phyloP scores from a whole-genome alignment of 805 yeast species.

The Torulaspora microellipsoides region DNA sequence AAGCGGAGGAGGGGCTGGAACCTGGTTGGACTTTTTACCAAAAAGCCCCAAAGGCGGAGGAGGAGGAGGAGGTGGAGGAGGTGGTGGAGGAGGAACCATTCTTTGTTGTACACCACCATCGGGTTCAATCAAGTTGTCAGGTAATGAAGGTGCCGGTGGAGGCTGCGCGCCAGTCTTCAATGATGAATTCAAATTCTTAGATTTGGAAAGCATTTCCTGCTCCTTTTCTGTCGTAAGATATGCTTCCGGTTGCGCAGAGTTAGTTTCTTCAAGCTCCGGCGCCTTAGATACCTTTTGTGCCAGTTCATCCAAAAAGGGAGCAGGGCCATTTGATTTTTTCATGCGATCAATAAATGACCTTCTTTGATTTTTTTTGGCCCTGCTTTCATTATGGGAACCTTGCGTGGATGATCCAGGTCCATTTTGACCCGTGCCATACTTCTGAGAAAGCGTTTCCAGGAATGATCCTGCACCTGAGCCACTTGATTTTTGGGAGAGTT shows the following conservation, averaged over 20 bases:
- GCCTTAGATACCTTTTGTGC: slow-evolving; percentile 16
- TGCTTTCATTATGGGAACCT: background rate
- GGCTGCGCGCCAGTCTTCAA: slow-evolving; percentile 1
- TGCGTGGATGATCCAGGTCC: slow-evolving; percentile 3
- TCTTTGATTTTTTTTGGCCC: slow-evolving; percentile 16
- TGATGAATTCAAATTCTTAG: too few species aligned
- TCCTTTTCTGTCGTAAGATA: too few species aligned
- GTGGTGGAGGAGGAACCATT: slow-evolving; percentile 24
- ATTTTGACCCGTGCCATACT: slow-evolving; percentile 30
- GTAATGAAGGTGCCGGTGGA: slow-evolving; percentile 29
- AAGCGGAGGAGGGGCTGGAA: slow-evolving; percentile 33
- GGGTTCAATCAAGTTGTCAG: slow-evolving; percentile 2
- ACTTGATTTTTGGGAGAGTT: slow-evolving; percentile 6
- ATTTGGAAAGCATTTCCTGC: too few species aligned
- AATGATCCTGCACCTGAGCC: slow-evolving; percentile 26
- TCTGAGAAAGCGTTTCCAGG: slow-evolving; percentile 31
- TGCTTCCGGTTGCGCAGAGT: too few species aligned
- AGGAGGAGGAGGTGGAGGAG: slow-evolving; percentile 25
- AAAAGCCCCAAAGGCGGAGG: slow-evolving; percentile 17
- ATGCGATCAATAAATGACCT: slow-evolving; percentile 31
- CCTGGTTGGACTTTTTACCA: slow-evolving; percentile 2
- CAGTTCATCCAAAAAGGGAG: slow-evolving; percentile 27
- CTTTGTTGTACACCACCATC: slow-evolving; percentile 7
- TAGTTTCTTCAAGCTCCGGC: too few species aligned
- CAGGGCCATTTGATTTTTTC: slow-evolving; percentile 22